Conservation (phyloP, 441 rosid genomes). For the Breynia disticha region DNA sequence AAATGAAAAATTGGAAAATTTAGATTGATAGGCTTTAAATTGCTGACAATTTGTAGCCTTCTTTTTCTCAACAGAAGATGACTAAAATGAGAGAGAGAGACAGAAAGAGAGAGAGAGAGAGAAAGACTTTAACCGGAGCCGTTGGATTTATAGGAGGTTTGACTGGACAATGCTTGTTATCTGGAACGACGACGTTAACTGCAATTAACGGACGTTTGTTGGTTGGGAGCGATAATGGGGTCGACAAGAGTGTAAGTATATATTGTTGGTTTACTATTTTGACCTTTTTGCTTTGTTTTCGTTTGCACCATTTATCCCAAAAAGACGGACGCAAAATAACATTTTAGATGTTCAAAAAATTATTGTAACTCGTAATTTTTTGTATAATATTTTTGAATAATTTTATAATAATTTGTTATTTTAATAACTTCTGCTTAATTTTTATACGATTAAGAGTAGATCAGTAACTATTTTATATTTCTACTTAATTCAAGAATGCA, state of each 20-base stretch:
- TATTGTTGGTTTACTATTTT: too few species aligned
- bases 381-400: too few species aligned
- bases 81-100: not conserved
- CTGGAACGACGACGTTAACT: constrained; percentile 15
- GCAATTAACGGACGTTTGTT: constrained; percentile 11
- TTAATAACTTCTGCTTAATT: too few species aligned
- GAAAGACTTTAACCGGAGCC: constrained; percentile 23
- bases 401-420: too few species aligned
- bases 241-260: not conserved
- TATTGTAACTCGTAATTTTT: too few species aligned
- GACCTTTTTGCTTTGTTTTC: too few species aligned
- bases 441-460: too few species aligned
- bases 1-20: constrained; percentile 1
- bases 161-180: constrained; percentile 19
- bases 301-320: too few species aligned
- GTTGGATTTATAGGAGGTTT: constrained; percentile 32
- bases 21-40: constrained; percentile 12
- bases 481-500: too few species aligned
- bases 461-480: too few species aligned
- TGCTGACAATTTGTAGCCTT: constrained; percentile 24
- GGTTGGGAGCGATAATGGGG: not conserved
- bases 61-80: constrained; percentile 21
- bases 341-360: too few species aligned
- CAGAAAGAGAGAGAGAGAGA: constrained; percentile 1
- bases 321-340: too few species aligned